Base-by-base conservation (phyloP, 176 grass and related monocot species). In the Juncus effusus region DNA sequence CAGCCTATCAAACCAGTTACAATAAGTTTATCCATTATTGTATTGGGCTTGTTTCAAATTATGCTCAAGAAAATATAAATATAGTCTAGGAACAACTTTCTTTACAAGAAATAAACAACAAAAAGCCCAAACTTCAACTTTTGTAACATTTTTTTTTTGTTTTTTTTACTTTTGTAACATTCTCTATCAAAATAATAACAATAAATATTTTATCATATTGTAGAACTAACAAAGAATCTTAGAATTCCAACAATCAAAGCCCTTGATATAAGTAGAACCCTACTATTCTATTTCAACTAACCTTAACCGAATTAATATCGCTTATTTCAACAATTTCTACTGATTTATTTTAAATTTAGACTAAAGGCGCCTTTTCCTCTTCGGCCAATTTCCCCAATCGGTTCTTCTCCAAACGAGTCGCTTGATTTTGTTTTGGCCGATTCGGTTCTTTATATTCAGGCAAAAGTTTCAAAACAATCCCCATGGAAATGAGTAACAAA, bases 401-500 rank as follows among this genome's bases (percentile, higher is more conserved):
- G 10, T 38, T 51, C 40, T 63, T 67, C n/a, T 83, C 74, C 56
- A 74, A 49, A 16, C 64, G 52, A 6, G 38, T 56, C 19, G 45
- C 57, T 77, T 74, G 11, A 47, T 36, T 51, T 67, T 73, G 72
- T 69, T 36, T 62, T 3, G 49, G 57, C 47, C 2, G 53, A 39
- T 15, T 38, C 3, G 76, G 57, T 35, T 79, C 79, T 76, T 89
- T 82, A 73, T 82, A 74, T 62, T 89, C 85, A 0, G 85, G 88
- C 68, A 92, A 79, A 64, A 97, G 85, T 75, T 81, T 97, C 64
- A 91, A 56, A 53, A 82, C 51, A 58, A 97, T 86, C n/a, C 85
- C 93, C 93, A 97, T 97, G 42, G 67, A 13, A 10, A 92, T 92
- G 5, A 97, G 80, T 40, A 97, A 73, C 5, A 97, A 81, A 40